Base-by-base conservation (phyloP, 2,329 filamentous ascomycete genomes). In the Aspergillus unguis region DNA sequence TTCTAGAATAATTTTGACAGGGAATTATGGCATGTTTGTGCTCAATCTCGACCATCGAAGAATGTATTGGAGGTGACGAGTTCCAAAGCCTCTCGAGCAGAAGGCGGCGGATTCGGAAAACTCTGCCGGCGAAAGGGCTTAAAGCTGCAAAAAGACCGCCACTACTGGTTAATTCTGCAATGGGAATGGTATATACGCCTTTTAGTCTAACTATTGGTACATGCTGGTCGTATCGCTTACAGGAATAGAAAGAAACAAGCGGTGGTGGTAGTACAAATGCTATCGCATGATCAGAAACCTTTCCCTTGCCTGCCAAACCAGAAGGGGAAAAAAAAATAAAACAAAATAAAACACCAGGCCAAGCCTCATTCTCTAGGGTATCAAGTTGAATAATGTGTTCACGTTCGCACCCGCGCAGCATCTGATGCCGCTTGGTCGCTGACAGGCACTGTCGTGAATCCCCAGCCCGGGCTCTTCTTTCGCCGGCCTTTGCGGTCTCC, bases 401-500 rank as follows among this genome's bases (percentile, higher is more conserved):
- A 73, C 11, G 65, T 67, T 47, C 75, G 67, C 32, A 77, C 75
- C 45, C 74, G 73, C 35, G 70, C 70, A 8, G 70, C 66, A 48
- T 77, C 72, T 17, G 64, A 52, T 25, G 54, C 61, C 40, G 63
- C 54, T 29, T 71, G 66, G 6, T 67, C 63, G 23, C 65, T 64
- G 23, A 57, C 60, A 2, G 71, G 71, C 23, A 17, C 17, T 17
- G 70, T 68, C 44, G 65, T 68, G 61, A 83, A 83, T 3, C 80
- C 80, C 69, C 77, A 80, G 1, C 74, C 73, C 7, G 69, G 60
- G 27, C 70, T 83, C 70, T 82, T 85, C 67, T 82, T 83, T 65
- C 83, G 81, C 61, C 82, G 81, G 1, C 81, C 83, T 65, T 84
- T 86, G 33, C 86, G 82, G 67, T 96, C 91, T 27, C 94, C 92